These are phyloP conservation scores for Lentinula guzmanii DNA, from an alignment of 768 basidiomycete genomes.

Conservation along the genomic window DNA sequence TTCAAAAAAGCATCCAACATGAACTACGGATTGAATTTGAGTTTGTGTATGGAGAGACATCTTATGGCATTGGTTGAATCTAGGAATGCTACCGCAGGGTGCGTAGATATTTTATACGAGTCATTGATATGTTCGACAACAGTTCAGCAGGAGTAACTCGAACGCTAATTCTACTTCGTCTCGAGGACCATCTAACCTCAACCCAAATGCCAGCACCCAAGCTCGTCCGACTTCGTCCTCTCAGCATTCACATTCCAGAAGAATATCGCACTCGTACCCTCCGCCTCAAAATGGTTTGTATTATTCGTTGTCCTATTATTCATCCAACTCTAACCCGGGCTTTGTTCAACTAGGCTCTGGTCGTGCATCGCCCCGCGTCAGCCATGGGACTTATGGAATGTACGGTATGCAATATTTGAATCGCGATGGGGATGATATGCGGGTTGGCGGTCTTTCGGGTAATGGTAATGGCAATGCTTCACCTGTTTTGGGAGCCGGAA, in stretches of 20 bases:
- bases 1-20: constrained; percentile 96
- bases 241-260: neutral
- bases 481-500: neutral
- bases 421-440: constrained; percentile 54
- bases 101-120: neutral
- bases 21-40: constrained; percentile 59
- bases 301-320: neutral
- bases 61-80: constrained; percentile 35
- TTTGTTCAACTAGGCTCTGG: constrained; percentile 13
- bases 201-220: constrained; percentile 16
- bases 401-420: constrained; percentile 67
- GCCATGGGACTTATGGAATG: constrained; percentile 25
- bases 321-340: neutral
- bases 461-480: neutral
- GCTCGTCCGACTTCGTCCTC: neutral
- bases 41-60: constrained; percentile 47
- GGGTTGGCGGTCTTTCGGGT: constrained; percentile 11
- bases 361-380: constrained; percentile 17
- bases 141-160: neutral
- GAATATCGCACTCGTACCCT: neutral
- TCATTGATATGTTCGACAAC: neutral
- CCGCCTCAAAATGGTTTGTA: neutral
- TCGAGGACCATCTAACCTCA: constrained; percentile 12
- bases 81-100: constrained; percentile 2
- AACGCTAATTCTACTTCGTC: neutral